Evolutionary conservation across 1,139 yeast species (phyloP), one percentile per base, ranked within the genome.

Genomic region (Scheffersomyces segobiensis): DNA sequence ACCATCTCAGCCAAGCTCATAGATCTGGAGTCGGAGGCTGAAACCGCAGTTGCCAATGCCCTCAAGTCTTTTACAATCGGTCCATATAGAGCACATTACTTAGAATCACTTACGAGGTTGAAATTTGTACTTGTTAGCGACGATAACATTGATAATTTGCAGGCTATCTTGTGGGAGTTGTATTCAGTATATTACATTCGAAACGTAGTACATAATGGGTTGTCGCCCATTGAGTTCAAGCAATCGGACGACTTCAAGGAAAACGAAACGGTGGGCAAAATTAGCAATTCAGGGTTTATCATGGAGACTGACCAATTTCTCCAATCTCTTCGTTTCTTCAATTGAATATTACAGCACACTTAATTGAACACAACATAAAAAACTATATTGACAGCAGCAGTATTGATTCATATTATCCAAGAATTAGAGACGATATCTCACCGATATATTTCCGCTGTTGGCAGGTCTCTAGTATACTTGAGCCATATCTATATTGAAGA

Each of bases 91-190:
- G 85, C 92, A 47, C 98, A 95, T 69, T 87, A 85, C 65, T 83
- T 82, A 67, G 97, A 93, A 69, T 87, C 97, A 1, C 86, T 93
- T 3, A 83, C 95, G 0, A 93, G 91, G 49, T 76, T 93, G 60
- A 87, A 91, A 71, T 87, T 95, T 66, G 87, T 90, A 42, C 70
- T 93, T 52, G 73, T 93, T 22, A 87, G 95, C 12, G 97, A 92
- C 71, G 82, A 87, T 51, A 73, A 71, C 12, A 82, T 87, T 50
- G 90, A 87, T 59, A 84, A 87, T 62, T 73, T 91, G 61, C 85
- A 86, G 64, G 76, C 76, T 14, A 86, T 85, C 17, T 76, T 93
- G 58, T 84, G 85, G 69, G 87, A 87, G 63, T 81, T 95, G 49
- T 92, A 91, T 74, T 79, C 86, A 22, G 82, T 85, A 51, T 79